Evolutionary conservation across 139 green algal genomes (phyloP).

Genomic region (Chlorella sp.): DNA sequence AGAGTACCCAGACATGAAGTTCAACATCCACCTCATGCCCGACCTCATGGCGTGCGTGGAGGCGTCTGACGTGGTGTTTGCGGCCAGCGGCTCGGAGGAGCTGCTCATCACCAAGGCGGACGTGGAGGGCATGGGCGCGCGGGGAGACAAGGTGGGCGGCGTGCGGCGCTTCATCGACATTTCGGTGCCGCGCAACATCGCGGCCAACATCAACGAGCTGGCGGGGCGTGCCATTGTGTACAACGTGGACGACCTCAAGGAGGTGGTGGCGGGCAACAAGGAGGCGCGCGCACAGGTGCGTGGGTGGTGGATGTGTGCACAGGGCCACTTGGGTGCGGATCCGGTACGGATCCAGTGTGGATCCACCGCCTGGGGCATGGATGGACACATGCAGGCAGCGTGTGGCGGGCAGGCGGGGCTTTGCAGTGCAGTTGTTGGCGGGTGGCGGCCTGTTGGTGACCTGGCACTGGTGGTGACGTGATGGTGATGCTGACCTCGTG

Average conservation of each 20-base stretch:
- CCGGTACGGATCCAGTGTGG: too few relatives aligned
- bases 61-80: constrained; percentile 88
- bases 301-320: too few relatives aligned
- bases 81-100: constrained; percentile 79
- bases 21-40: constrained; percentile 90
- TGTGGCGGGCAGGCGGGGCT: too few relatives aligned
- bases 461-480: too few relatives aligned
- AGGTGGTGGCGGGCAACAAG: constrained; percentile 97
- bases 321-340: too few relatives aligned
- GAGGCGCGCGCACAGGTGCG: constrained; percentile 67
- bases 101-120: constrained; percentile 73
- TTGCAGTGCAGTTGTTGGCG: too few relatives aligned
- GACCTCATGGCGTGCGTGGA: constrained; percentile 81
- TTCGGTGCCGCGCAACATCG: constrained; percentile 95
- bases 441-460: too few relatives aligned
- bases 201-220: constrained; percentile 65
- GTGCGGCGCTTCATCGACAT: constrained; percentile 97
- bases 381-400: too few relatives aligned
- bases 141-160: constrained; percentile 61
- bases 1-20: constrained; percentile 94
- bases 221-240: constrained; percentile 70
- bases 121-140: constrained; percentile 51
- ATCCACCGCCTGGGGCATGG: too few relatives aligned
- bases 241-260: constrained; percentile 99
- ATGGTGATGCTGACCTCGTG: not conserved